phyloP scores from a whole-genome alignment of 768 basidiomycete species.

The Hortiboletus flavorubellus region DNA sequence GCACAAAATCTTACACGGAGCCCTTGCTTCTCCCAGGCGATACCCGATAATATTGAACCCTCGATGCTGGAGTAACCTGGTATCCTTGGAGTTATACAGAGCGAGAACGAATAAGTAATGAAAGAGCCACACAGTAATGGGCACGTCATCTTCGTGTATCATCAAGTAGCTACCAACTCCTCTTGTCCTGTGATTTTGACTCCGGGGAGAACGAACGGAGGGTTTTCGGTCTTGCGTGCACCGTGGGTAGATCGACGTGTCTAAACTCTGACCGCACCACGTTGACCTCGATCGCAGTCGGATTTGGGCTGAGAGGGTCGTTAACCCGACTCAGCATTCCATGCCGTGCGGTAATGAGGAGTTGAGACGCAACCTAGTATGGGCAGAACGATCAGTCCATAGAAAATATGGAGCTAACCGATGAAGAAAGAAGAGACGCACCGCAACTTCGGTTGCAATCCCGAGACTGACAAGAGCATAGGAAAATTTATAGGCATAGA shows the following conservation, averaged over 20 bases:
- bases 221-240: no score
- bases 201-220: neutral
- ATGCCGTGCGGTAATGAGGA: conserved; percentile 17
- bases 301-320: no score
- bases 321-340: neutral
- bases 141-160: neutral
- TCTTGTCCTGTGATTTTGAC: neutral
- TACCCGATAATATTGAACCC: no score
- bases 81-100: neutral
- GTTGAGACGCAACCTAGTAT: conserved; percentile 10
- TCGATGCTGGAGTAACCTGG: no score
- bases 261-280: neutral
- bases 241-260: neutral
- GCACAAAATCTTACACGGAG: no score
- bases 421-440: conserved; percentile 1
- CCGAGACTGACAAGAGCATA: conserved; percentile 6
- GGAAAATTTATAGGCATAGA: neutral
- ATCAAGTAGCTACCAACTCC: neutral
- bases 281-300: neutral
- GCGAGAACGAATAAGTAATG: neutral
- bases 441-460: conserved; percentile 13
- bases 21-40: no score
- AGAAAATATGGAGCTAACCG: neutral
- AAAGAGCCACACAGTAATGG: neutral
- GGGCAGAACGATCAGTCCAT: neutral